Base-by-base conservation (phyloP, 169 alveolate genomes). In the Amoebophrya sp. region DNA sequence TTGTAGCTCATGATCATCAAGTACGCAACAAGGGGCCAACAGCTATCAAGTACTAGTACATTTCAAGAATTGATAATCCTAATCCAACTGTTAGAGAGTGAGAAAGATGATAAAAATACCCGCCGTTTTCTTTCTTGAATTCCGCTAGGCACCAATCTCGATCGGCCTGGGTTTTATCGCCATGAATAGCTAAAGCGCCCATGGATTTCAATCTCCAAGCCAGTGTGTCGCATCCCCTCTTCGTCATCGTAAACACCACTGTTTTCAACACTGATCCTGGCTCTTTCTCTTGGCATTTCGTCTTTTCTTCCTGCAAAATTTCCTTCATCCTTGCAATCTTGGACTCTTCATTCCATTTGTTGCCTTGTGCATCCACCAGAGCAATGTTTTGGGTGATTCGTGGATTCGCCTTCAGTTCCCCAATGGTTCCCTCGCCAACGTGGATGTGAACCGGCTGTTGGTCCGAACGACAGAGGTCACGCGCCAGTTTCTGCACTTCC, bases 361-460 rank as follows among this genome's bases (percentile, higher is more conserved):
- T 23, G 76, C 76, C 76, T 53, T 53, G 10, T 53, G 76, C n/a
- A 23, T 53, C 23, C n/a, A 23, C 10, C 76, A 53, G 10, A 10
- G 10, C 76, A 23, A 53, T 53, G n/a, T 53, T 53, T 23, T 53
- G 76, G n/a, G 76, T 14, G 76, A 53, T 53, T 14, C 76, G 76
- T 14, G 76, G 76, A 53, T 53, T 53, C n/a, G n/a, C 10, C 23
- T 53, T 53, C 76, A 53, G 23, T 23, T 53, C 76, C 23, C 76
- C 76, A 53, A 53, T 53, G n/a, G 76, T 53, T 23, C 76, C 76
- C 23, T 53, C 76, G 36, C 99, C 99, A 78, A 98, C 97, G 91
- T 97, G 95, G 77, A 98, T 96, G 93, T 98, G 98, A 24, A 98
- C 97, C 39, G n/a, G n/a, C n/a, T n/a, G n/a, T n/a, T 99, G 99